Evolutionary conservation across 371 early-diverging fungal species (phyloP), one percentile per base, ranked within the genome.

Genomic region (Funneliformis caledonium): DNA sequence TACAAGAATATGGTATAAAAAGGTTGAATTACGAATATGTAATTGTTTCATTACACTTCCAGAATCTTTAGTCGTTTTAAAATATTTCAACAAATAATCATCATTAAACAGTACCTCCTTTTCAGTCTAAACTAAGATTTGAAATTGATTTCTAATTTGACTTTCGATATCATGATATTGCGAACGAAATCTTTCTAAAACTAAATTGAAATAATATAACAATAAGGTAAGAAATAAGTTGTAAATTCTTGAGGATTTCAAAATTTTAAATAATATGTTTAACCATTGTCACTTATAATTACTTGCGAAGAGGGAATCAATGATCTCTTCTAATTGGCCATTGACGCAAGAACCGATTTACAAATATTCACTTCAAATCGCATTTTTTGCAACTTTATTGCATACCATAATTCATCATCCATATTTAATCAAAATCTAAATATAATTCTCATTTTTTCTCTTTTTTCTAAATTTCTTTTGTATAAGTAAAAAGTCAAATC

Each of bases 1-100:
- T 76, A 62, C 7, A 64, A n/a, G 45, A 76, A 76, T 19, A 76
- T 76, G 22, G 16, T n/a, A 14, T 48, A 70, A 9, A 62, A 62
- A 31, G 48, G 11, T 8, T 48, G 4, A 26, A 47, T 22, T 5
- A 48, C 7, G 45, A 69, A 4, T n/a, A 4, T 8, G 22, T 47
- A 6, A 69, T 47, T 14, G 45, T 48, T 1, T 12, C n/a, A 16
- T 69, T 47, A 7, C 14, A 12, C 10, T 76, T 42, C 16, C 42
- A 45, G 26, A 43, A 2, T 26, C 56, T 22, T 31, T 26, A 10
- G 26, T 31, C 33, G 16, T 52, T 7, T 12, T 6, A 26, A 16
- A 2, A 59, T 33, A 52, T 52, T 22, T 31, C 31, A 9, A 42
- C 2, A 43, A 50, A 26, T 37, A 12, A 73, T 73, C 2, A 56